Evolutionary conservation across 1,284 basidiomycete species (phyloP).

Genomic region (Cutaneotrichosporon sp.): DNA sequence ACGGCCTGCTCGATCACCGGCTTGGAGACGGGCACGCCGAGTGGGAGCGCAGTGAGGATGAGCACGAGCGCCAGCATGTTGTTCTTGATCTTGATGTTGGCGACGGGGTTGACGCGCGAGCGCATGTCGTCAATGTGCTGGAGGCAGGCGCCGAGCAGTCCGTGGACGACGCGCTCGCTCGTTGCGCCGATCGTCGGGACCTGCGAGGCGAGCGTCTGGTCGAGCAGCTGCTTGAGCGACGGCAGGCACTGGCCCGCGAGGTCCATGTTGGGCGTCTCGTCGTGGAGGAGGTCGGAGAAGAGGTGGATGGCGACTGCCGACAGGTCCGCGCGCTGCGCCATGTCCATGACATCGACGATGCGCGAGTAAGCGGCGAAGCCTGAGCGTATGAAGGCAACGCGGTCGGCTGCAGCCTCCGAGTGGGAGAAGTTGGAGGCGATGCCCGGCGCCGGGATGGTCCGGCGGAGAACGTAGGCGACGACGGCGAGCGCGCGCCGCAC

Average conservation of each 20-base stretch:
- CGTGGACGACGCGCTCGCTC: conserved; percentile 67
- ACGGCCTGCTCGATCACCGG: conserved; percentile 81
- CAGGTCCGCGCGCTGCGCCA: conserved; percentile 62
- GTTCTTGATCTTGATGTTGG: conserved; percentile 82
- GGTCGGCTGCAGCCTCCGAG: conserved; percentile 60
- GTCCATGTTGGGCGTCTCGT: conserved; percentile 76
- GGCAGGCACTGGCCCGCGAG: conserved; percentile 76
- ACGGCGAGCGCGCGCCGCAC: conserved; percentile 48
- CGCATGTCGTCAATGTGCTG: conserved; percentile 88
- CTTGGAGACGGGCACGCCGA: conserved; percentile 67
- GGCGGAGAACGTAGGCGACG: conserved; percentile 72
- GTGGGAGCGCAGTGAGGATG: conserved; percentile 76
- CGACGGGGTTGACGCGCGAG: conserved; percentile 73
- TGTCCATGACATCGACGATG: conserved; percentile 65
- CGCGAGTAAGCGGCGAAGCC: conserved; percentile 68
- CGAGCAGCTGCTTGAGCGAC: conserved; percentile 72
- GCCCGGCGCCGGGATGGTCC: conserved; percentile 64
- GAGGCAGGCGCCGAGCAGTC: conserved; percentile 79
- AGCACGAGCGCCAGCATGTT: conserved; percentile 86
- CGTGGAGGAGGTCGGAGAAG: conserved; percentile 78
- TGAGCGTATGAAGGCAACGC: conserved; percentile 66
- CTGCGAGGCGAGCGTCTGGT: conserved; percentile 52
- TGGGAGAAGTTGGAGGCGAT: conserved; percentile 58
- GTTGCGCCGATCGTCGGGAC: conserved; percentile 38
- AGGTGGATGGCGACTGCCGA: conserved; percentile 77